These are phyloP conservation scores for Moniliophthora roreri DNA, from an alignment of 1,284 basidiomycete species.

Conservation along the genomic window DNA sequence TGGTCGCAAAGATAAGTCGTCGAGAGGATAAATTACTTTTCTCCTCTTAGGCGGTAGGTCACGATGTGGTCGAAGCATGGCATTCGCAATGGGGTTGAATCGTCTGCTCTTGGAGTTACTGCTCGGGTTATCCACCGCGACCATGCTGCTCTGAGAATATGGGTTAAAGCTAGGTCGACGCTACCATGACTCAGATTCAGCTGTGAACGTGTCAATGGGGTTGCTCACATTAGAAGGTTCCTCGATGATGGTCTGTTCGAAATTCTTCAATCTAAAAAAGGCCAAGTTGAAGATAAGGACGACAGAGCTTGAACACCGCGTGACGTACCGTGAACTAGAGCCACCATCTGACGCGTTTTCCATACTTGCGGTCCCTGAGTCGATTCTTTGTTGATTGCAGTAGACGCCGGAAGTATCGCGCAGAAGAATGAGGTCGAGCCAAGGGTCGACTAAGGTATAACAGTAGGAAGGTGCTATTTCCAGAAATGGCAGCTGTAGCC, in stretches of 20 bases:
- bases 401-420: not conserved
- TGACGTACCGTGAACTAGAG: no score
- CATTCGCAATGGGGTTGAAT: no score
- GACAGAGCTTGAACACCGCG: not conserved
- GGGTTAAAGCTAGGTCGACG: not conserved
- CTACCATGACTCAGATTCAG: not conserved
- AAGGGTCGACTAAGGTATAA: not conserved
- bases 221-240: slow-evolving; percentile 3
- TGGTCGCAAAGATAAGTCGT: not conserved
- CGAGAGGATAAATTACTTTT: not conserved
- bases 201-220: not conserved
- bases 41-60: not conserved
- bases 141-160: not conserved
- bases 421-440: no score
- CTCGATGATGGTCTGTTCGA: slow-evolving; percentile 4
- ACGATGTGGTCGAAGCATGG: not conserved
- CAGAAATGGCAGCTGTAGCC: not conserved
- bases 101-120: not conserved
- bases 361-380: not conserved
- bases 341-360: slow-evolving; percentile 8
- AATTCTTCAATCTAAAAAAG: slow-evolving; percentile 8
- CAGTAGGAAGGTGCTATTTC: not conserved
- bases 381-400: not conserved
- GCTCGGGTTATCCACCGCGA: not conserved
- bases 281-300: not conserved